A percentile compares a stretch with the other conserved stretches of the same genome.
Evolutionary conservation across 306 rosid genomes (phyloP).

Genomic region (Calophaca sinica): DNA sequence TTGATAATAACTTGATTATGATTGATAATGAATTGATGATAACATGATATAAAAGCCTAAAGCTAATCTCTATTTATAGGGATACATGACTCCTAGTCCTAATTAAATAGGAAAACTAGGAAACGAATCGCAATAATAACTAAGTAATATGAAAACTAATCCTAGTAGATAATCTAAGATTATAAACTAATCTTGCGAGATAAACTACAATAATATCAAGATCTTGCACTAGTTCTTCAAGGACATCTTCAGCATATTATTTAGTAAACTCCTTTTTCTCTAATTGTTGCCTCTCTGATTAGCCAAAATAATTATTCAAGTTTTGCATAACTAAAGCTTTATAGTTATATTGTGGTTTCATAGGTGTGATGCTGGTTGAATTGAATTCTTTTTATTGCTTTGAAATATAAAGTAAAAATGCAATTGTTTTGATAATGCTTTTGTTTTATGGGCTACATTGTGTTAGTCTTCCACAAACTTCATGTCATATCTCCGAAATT

Average conservation of each 20-base stretch:
- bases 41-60: no score
- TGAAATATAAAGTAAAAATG: neutral
- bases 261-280: neutral
- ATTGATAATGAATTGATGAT: no score
- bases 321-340: neutral
- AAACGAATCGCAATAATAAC: no score
- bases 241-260: slow-evolving; percentile 5
- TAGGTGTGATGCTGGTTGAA: slow-evolving; percentile 2
- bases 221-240: slow-evolving; percentile 25
- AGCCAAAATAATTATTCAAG: neutral
- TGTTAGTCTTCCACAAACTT: slow-evolving; percentile 4
- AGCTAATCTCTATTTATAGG: no score
- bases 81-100: no score
- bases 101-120: no score
- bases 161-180: no score
- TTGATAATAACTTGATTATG: no score
- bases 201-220: no score
- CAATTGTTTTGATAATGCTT: slow-evolving; percentile 12
- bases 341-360: neutral
- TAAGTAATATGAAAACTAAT: no score
- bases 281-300: neutral
- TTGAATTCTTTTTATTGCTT: slow-evolving; percentile 30
- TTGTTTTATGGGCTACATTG: slow-evolving; percentile 2
- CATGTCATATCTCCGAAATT: slow-evolving; percentile 8
- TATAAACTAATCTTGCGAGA: no score